phyloP scores from a whole-genome alignment of 768 basidiomycete genomes.

The Porphyrellus cyaneotinctus region DNA sequence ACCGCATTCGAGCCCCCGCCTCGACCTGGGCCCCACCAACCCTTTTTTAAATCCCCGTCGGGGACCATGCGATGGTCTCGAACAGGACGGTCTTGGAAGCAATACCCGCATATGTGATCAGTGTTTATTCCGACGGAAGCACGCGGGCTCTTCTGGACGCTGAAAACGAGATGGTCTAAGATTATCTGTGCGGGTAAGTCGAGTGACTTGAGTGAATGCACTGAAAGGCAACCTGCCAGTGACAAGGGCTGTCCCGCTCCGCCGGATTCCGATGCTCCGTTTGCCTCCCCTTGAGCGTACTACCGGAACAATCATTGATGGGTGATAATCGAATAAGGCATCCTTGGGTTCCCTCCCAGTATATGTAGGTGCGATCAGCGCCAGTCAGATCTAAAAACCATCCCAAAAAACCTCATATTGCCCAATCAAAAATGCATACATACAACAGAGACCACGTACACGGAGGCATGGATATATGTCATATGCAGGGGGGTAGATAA shows the following conservation, averaged over 20 bases:
- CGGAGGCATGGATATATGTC: constrained; percentile 1
- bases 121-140: neutral
- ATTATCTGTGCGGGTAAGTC: neutral
- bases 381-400: neutral
- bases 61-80: neutral
- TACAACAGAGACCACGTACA: constrained; percentile 3
- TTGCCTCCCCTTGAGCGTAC: neutral
- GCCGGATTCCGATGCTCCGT: neutral
- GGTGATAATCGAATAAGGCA: neutral
- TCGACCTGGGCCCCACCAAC: neutral
- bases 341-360: neutral
- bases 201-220: no score
- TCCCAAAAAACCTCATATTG: constrained; percentile 1
- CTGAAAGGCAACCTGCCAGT: no score
- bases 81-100: neutral
- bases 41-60: neutral
- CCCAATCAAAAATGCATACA: neutral
- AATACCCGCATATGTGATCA: neutral
- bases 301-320: neutral
- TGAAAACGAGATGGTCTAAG: neutral
- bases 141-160: neutral
- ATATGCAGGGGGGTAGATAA: constrained; percentile 6
- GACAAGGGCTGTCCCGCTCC: neutral
- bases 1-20: neutral
- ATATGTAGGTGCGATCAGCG: neutral